Percentiles rank a stretch among this genome's conserved stretches.
These are phyloP conservation scores for Talaromyces sp. DNA, from an alignment of 2,329 filamentous ascomycete genomes.

Conservation along the genomic window DNA sequence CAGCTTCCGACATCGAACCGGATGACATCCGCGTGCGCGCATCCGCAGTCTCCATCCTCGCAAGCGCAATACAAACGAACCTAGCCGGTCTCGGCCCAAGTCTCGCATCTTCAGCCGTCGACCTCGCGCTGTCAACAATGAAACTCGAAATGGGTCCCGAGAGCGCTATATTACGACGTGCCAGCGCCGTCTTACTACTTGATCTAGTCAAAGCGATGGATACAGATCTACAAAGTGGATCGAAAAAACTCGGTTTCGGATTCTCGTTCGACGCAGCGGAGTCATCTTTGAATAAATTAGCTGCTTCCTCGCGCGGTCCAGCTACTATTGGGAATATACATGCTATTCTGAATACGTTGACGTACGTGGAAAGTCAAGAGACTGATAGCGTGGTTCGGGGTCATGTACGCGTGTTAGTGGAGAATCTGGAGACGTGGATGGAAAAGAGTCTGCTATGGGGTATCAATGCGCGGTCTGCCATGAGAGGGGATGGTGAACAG, in stretches of 20 bases:
- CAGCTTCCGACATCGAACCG: constrained; percentile 36
- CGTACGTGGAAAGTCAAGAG: constrained; percentile 38
- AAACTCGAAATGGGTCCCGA: constrained; percentile 36
- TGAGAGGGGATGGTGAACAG: constrained; percentile 10
- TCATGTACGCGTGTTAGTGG: constrained; percentile 39
- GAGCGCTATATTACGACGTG: constrained; percentile 42
- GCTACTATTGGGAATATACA: constrained; percentile 39
- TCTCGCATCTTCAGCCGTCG: constrained; percentile 36
- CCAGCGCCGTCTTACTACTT: constrained; percentile 39
- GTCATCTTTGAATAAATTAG: background rate
- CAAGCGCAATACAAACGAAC: constrained; percentile 41
- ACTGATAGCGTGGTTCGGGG: constrained; percentile 39
- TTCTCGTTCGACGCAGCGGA: constrained; percentile 32
- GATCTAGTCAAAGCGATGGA: constrained; percentile 43
- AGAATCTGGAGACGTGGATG: constrained; percentile 43
- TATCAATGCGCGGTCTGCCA: constrained; percentile 26
- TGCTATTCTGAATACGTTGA: constrained; percentile 35
- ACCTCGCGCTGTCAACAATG: constrained; percentile 40
- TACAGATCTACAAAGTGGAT: constrained; percentile 29
- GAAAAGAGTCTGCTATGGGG: constrained; percentile 43
- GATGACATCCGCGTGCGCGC: constrained; percentile 43
- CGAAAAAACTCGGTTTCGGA: constrained; percentile 37
- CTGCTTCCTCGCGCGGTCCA: constrained; percentile 14
- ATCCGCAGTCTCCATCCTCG: constrained; percentile 45
- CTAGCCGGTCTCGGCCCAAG: constrained; percentile 36